phyloP scores from a whole-genome alignment of 1,284 basidiomycete species.

The Puccinia hordei region DNA sequence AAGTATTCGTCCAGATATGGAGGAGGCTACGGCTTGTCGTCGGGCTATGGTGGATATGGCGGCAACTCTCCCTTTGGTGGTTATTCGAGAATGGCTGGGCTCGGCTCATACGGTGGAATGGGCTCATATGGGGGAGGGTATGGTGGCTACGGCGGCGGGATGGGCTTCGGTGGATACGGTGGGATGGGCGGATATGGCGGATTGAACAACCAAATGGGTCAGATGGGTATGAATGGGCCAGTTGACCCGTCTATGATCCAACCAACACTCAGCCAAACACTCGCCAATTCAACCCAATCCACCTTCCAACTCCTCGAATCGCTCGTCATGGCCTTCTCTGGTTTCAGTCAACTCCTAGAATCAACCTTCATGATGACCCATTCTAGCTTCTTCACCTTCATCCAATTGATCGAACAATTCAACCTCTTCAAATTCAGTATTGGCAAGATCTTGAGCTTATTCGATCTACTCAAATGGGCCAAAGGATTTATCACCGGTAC shows the following conservation, averaged over 20 bases:
- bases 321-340: constrained; percentile 92
- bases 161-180: constrained; percentile 62
- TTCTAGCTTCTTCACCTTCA: constrained; percentile 97
- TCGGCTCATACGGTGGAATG: constrained; percentile 61
- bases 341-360: constrained; percentile 96
- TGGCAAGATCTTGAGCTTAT: constrained; percentile 87
- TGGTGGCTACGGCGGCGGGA: constrained; percentile 60
- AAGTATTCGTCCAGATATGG: constrained; percentile 24
- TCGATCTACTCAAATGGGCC: constrained; percentile 63
- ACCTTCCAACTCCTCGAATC: constrained; percentile 91
- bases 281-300: constrained; percentile 84
- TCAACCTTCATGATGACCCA: constrained; percentile 99
- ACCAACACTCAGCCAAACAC: constrained; percentile 77
- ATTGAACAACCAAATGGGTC: constrained; percentile 60
- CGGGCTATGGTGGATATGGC: constrained; percentile 8
- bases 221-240: constrained; percentile 61
- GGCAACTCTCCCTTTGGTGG: not conserved
- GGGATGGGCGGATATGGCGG: constrained; percentile 56
- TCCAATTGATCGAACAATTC: constrained; percentile 95
- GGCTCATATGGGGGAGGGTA: constrained; percentile 58
- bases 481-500: constrained; percentile 55
- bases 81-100: constrained; percentile 6
- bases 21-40: constrained; percentile 6
- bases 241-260: constrained; percentile 53
- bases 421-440: constrained; percentile 85